Evolutionary conservation across 2,329 filamentous ascomycete species (phyloP).

Genomic region (Aureobasidium sp.): DNA sequence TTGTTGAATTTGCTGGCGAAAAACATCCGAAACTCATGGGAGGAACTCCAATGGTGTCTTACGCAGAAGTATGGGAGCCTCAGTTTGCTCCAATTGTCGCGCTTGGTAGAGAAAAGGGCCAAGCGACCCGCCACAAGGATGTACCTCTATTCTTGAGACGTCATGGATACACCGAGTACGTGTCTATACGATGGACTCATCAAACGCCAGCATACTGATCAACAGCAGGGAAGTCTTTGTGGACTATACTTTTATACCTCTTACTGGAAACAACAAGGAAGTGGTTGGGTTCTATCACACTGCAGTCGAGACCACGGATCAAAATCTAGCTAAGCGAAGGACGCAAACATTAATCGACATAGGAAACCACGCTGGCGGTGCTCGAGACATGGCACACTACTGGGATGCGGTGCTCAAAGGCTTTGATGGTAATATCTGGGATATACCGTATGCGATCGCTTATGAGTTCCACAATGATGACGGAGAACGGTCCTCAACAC

Average conservation of each 20-base stretch:
- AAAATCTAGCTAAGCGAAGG: constrained; percentile 6
- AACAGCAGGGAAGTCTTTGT: constrained; percentile 10
- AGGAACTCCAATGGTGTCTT: constrained; percentile 12
- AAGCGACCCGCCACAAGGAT: constrained; percentile 12
- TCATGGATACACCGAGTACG: constrained; percentile 11
- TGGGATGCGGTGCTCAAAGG: constrained; percentile 6
- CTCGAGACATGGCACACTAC: constrained; percentile 4
- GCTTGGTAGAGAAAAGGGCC: constrained; percentile 17
- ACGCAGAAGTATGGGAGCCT: constrained; percentile 7
- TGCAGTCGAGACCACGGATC: constrained; percentile 7
- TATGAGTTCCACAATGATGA: constrained; percentile 11
- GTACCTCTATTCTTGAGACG: constrained; percentile 12
- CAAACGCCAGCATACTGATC: not conserved
- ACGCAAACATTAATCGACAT: constrained; percentile 6
- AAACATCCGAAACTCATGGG: constrained; percentile 19
- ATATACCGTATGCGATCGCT: constrained; percentile 11
- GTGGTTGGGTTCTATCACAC: constrained; percentile 10
- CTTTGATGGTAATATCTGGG: constrained; percentile 11
- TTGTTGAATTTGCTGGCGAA: constrained; percentile 23
- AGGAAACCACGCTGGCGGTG: not conserved
- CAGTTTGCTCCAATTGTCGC: not conserved
- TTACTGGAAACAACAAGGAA: not conserved
- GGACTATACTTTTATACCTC: constrained; percentile 13
- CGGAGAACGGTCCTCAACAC: not conserved
- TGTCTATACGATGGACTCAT: not conserved